Conservation (phyloP, 768 basidiomycete genomes). For the Tricholomella constricta region DNA sequence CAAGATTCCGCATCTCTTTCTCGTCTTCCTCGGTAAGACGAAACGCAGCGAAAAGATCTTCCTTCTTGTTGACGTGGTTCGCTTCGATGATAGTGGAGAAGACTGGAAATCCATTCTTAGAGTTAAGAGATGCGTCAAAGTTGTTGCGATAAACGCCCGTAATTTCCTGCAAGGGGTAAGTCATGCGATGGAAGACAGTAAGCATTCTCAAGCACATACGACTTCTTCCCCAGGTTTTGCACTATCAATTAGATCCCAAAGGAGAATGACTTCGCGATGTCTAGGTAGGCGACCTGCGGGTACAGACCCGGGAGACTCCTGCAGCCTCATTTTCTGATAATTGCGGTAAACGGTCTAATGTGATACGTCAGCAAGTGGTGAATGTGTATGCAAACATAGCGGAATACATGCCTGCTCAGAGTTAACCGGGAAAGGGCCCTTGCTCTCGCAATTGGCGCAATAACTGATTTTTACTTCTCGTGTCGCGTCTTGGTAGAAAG, state of each 20-base stretch:
- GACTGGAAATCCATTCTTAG: conserved; percentile 99
- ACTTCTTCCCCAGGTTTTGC: conserved; percentile 99
- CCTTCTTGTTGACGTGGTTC: conserved; percentile 99
- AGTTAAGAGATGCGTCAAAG: conserved; percentile 96
- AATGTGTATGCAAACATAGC: too few relatives aligned
- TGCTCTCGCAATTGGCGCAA: conserved; percentile 91
- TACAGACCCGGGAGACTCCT: conserved; percentile 97
- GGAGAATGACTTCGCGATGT: conserved; percentile 93
- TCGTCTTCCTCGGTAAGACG: conserved; percentile 97
- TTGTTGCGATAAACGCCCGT: conserved; percentile 99
- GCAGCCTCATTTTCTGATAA: conserved; percentile 98
- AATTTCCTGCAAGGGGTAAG: conserved; percentile 66
- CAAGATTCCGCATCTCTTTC: conserved; percentile 82
- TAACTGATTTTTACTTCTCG: conserved; percentile 93
- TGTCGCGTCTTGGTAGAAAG: conserved; percentile 96
- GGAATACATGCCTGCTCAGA: conserved; percentile 77
- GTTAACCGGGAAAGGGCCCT: conserved; percentile 95
- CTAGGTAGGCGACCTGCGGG: conserved; percentile 96
- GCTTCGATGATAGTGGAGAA: conserved; percentile 98
- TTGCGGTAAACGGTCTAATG: conserved; percentile 93
- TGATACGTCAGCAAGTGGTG: neutral
- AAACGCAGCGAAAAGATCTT: conserved; percentile 98
- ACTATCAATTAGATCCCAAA: conserved; percentile 98
- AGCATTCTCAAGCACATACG: conserved; percentile 47
- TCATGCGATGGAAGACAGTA: neutral